These are phyloP conservation scores for Petunia axillaris DNA, from an alignment of 257 asterid species.

Conservation along the genomic window DNA sequence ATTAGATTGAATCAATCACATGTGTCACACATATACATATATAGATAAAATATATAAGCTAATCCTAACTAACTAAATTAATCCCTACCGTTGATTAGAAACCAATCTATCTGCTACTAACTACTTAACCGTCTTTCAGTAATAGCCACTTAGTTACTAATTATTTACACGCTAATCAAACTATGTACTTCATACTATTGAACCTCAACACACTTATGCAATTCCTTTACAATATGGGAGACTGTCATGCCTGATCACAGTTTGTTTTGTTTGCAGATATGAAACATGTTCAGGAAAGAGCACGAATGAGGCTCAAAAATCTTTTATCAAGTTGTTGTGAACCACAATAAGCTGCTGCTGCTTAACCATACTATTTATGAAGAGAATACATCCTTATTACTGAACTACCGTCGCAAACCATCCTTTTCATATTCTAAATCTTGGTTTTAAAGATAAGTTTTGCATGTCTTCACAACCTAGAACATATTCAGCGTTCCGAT, in stretches of 20 bases:
- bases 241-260: conserved; percentile 11
- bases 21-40: too few species aligned
- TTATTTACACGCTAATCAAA: too few species aligned
- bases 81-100: too few species aligned
- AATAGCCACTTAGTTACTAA: too few species aligned
- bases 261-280: conserved; percentile 57
- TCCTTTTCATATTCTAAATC: conserved; percentile 5
- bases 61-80: too few species aligned
- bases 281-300: conserved; percentile 72
- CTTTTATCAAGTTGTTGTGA: conserved; percentile 69
- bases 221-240: neutral
- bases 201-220: too few species aligned
- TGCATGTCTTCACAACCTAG: conserved; percentile 50
- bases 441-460: conserved; percentile 18
- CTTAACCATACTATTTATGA: conserved; percentile 69
- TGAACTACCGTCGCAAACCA: neutral
- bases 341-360: conserved; percentile 81
- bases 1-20: too few species aligned
- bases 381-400: conserved; percentile 82
- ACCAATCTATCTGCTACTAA: too few species aligned
- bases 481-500: conserved; percentile 65
- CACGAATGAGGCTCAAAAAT: conserved; percentile 76
- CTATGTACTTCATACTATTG: too few species aligned
- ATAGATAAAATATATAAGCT: too few species aligned
- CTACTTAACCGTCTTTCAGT: too few species aligned